Conservation (phyloP, 805 yeast genomes). For the Wickerhamomyces alni region DNA sequence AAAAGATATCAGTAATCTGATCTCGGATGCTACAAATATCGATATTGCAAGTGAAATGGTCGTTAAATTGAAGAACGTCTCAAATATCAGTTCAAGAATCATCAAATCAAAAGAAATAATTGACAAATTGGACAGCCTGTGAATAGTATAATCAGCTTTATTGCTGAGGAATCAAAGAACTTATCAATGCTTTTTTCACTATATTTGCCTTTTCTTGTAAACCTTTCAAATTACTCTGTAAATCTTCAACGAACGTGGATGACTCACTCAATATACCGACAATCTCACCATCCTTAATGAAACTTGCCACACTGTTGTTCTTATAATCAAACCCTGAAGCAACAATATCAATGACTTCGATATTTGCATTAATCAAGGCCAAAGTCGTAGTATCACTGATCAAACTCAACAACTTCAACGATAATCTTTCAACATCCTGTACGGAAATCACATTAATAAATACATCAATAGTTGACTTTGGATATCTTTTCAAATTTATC, state of each 20-base stretch:
- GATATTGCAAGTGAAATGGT: constrained; percentile 29
- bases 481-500: constrained; percentile 59
- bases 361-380: constrained; percentile 80
- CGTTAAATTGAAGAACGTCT: constrained; percentile 14
- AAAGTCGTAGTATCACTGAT: constrained; percentile 46
- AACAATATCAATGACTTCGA: constrained; percentile 74
- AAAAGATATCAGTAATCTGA: constrained; percentile 22
- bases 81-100: constrained; percentile 16
- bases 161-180: not conserved
- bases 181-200: constrained; percentile 2
- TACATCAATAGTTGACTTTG: constrained; percentile 83
- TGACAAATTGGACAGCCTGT: constrained; percentile 15
- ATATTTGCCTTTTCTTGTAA: constrained; percentile 13
- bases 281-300: constrained; percentile 51
- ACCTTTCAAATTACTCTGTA: constrained; percentile 31
- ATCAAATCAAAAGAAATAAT: constrained; percentile 18
- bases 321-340: constrained; percentile 50
- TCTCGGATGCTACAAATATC: constrained; percentile 28
- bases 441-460: constrained; percentile 59
- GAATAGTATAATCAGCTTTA: not conserved
- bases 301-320: constrained; percentile 40
- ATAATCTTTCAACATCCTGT: constrained; percentile 24
- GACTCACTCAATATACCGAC: constrained; percentile 54
- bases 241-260: constrained; percentile 23
- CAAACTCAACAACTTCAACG: constrained; percentile 28